Base-by-base conservation (phyloP, 345 rosid species). In the Salix viminalis region DNA sequence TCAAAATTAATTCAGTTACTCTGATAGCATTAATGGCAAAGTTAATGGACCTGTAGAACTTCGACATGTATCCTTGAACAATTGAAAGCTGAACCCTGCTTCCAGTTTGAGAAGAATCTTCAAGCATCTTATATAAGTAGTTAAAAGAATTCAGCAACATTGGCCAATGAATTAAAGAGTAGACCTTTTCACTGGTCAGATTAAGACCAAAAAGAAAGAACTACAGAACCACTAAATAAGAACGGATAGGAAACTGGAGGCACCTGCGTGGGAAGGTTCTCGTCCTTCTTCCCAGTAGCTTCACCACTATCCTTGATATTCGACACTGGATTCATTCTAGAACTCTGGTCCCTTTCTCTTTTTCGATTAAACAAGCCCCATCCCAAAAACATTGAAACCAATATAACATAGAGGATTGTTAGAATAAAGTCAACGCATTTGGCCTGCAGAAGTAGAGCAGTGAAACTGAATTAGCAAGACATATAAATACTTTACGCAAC, bases 21-120 rank as follows among this genome's bases (percentile, higher is more conserved):
- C 69, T 67, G 42, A 62, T 28, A 81, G 64, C 60, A 73, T 24
- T 11, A 62, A 80, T 28, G 69, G 76, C 48, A 67, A 32, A 70
- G 80, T 68, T 30, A 85, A 15, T 67, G 52, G 28, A 96, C 99
- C 99, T 85, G 90, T 88, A 96, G 82, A 96, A 91, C 74, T 85
- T 80, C 30, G 99, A 89, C 88, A 92, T 75, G 83, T 91, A 88
- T 89, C 97, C 97, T 87, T 96, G 96, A 66, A 96, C 96, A 65
- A 88, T 72, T 32, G 98, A 96, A 76, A 93, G 92, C 83, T 85
- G 95, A 79, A 87, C 86, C 75, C 80, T 82, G 71, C 83, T 83
- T 77, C 90, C 87, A 73, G 82, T 84, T 78, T 84, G 92, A 72
- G 93, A 87, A 79, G 96, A 86, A 84, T 83, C 89, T 74, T 91